A percentile compares a stretch with the other conserved stretches of the same genome.
Evolutionary conservation across 805 yeast species (phyloP).

Genomic region (Starmerella kuoi): DNA sequence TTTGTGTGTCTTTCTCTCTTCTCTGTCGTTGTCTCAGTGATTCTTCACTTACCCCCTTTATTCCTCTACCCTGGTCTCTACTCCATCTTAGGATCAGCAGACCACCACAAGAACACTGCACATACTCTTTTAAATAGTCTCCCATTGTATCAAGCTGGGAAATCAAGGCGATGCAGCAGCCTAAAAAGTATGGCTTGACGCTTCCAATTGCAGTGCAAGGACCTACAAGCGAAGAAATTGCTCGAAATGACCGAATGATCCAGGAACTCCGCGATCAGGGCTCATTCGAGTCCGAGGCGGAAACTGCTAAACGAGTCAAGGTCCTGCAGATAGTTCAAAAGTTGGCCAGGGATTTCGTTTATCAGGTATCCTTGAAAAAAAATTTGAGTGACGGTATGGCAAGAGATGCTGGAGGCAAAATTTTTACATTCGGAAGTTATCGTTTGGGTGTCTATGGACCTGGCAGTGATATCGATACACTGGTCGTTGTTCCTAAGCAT

Average conservation of each 20-base stretch:
- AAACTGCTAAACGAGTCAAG: constrained; percentile 64
- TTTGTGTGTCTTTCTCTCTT: no score
- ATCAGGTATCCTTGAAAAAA: constrained; percentile 60
- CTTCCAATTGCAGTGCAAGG: constrained; percentile 76
- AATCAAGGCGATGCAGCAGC: constrained; percentile 4
- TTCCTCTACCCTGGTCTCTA: no score
- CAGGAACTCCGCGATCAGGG: constrained; percentile 69
- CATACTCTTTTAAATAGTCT: no score
- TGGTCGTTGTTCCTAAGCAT: constrained; percentile 95
- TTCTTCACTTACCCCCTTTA: no score
- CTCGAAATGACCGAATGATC: constrained; percentile 61
- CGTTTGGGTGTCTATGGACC: constrained; percentile 95
- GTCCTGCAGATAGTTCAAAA: constrained; percentile 62
- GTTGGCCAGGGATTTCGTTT: constrained; percentile 70
- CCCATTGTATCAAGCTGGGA: no score
- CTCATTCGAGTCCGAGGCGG: constrained; percentile 79
- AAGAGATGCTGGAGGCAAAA: constrained; percentile 90
- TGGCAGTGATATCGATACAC: constrained; percentile 92
- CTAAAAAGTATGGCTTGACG: constrained; percentile 53
- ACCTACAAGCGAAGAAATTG: constrained; percentile 70
- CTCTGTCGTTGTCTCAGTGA: no score
- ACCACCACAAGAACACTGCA: no score
- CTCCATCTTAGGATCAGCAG: no score
- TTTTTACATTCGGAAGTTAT: constrained; percentile 92
- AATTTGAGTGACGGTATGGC: constrained; percentile 98